A percentile compares a stretch with the other conserved stretches of the same genome.
phyloP scores from a whole-genome alignment of 768 basidiomycete species.

The Pholiota conissans region DNA sequence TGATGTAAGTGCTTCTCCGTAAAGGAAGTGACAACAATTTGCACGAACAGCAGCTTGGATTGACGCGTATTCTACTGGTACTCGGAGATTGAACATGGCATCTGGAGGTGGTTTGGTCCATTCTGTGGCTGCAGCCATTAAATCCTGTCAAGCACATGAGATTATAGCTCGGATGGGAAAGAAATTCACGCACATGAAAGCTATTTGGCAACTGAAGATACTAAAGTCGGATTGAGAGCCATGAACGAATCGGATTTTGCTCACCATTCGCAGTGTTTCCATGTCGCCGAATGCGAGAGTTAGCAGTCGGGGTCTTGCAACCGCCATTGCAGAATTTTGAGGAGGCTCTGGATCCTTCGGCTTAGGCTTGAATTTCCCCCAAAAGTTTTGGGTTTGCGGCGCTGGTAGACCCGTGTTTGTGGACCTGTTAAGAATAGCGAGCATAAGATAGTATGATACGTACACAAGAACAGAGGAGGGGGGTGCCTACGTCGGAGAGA shows the following conservation, averaged over 20 bases:
- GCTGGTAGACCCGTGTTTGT: conserved; percentile 62
- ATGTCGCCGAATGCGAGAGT: conserved; percentile 83
- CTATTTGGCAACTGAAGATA: conserved; percentile 61
- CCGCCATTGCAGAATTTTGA: conserved; percentile 56
- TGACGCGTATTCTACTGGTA: conserved; percentile 87
- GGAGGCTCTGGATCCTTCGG: conserved; percentile 57
- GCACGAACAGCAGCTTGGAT: conserved; percentile 75
- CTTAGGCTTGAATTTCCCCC: conserved; percentile 75
- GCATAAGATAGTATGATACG: conserved; percentile 31
- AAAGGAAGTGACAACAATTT: conserved; percentile 1
- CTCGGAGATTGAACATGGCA: conserved; percentile 70
- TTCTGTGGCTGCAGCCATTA: conserved; percentile 76
- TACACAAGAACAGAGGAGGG: conserved; percentile 22
- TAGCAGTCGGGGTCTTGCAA: conserved; percentile 72
- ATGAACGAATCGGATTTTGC: conserved; percentile 17
- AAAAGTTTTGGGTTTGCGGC: conserved; percentile 38
- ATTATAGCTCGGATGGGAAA: neutral
- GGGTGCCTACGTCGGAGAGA: conserved; percentile 73
- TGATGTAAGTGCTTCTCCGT: neutral
- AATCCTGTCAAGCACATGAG: conserved; percentile 52
- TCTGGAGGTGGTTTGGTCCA: conserved; percentile 89
- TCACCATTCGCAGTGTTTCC: conserved; percentile 80
- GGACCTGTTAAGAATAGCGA: conserved; percentile 50
- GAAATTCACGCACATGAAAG: conserved; percentile 53
- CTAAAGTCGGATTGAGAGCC: conserved; percentile 9